A percentile compares a stretch with the other conserved stretches of the same genome.
Conservation (phyloP, 2,329 filamentous ascomycete genomes). For the Pezicula carpinea region DNA sequence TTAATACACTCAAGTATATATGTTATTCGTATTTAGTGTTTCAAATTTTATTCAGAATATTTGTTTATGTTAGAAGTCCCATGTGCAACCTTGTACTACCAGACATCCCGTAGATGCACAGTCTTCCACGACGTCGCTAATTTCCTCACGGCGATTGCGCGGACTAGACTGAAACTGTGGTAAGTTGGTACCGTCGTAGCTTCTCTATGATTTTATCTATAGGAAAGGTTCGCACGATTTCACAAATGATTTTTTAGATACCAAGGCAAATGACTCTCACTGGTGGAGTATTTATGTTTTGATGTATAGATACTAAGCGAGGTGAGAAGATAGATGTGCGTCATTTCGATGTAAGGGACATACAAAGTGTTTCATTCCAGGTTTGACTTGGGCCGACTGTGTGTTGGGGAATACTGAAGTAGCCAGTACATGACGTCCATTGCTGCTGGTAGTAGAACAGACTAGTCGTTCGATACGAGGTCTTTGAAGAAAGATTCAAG, state of each 20-base stretch:
- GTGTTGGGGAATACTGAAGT: slow-evolving; percentile 5
- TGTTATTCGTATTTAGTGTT: no score
- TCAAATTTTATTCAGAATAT: no score
- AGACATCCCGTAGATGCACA: slow-evolving; percentile 19
- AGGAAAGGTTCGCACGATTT: slow-evolving; percentile 24
- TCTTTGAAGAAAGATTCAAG: slow-evolving; percentile 2
- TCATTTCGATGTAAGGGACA: slow-evolving; percentile 14
- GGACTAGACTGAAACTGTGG: no score
- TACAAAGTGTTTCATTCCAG: slow-evolving; percentile 18
- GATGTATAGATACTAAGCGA: slow-evolving; percentile 7
- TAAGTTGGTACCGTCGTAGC: slow-evolving; percentile 27
- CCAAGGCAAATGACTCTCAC: slow-evolving; percentile 28
- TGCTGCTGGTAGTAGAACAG: slow-evolving; percentile 12
- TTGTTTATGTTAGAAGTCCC: no score
- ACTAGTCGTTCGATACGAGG: background rate
- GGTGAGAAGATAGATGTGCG: slow-evolving; percentile 14
- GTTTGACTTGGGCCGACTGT: slow-evolving; percentile 17
- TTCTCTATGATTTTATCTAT: slow-evolving; percentile 18
- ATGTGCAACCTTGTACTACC: no score
- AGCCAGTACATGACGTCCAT: slow-evolving; percentile 30
- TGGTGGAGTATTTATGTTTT: slow-evolving; percentile 4
- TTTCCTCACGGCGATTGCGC: slow-evolving; percentile 15
- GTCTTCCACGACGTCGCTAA: slow-evolving; percentile 22
- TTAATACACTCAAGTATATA: no score
- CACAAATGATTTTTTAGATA: slow-evolving; percentile 22